Percentiles rank a stretch among this genome's conserved stretches.
These are phyloP conservation scores for Corchorus olitorius DNA, from an alignment of 345 rosid genomes.

Conservation along the genomic window DNA sequence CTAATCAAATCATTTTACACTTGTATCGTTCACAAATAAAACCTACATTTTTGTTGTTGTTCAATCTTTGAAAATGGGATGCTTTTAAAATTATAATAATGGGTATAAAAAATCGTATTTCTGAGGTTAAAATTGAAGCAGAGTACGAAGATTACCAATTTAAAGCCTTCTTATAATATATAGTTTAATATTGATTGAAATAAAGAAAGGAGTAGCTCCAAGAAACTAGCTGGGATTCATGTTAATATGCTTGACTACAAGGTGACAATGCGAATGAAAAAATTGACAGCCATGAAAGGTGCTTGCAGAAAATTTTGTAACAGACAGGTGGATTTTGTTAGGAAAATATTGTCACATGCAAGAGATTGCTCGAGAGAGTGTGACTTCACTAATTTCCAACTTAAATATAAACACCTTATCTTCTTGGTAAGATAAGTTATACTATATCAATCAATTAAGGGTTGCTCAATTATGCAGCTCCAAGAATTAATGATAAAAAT, in stretches of 20 bases:
- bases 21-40: background rate
- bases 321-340: background rate
- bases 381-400: background rate
- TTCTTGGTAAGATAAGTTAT: background rate
- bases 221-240: background rate
- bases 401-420: background rate
- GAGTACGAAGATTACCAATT: background rate
- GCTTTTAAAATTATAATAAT: background rate
- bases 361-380: background rate
- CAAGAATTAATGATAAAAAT: background rate
- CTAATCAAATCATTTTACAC: background rate
- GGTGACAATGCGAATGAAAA: background rate
- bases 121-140: constrained; percentile 4
- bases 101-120: background rate
- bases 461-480: background rate
- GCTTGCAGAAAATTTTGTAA: background rate
- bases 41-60: background rate
- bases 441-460: background rate
- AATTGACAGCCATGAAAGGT: background rate
- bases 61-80: background rate
- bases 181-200: background rate
- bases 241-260: background rate
- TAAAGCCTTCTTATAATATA: too few relatives aligned
- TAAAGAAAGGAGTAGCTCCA: background rate
- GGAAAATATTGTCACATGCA: background rate